Percentiles rank a stretch among this genome's conserved stretches.
These are phyloP conservation scores for Barnettozyma pratensis DNA, from an alignment of 805 yeast genomes.

Conservation along the genomic window DNA sequence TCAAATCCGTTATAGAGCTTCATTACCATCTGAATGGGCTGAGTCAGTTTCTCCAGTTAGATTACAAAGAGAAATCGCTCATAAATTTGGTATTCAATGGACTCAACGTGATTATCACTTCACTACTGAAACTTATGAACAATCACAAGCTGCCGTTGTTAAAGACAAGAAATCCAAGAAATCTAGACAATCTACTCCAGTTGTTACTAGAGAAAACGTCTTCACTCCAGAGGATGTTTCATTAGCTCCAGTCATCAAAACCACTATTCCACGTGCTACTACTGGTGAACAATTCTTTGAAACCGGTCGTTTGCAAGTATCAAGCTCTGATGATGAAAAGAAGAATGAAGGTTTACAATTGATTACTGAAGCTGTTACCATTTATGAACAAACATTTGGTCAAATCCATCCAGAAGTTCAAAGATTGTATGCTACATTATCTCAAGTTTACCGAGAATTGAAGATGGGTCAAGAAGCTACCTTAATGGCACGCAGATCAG, in stretches of 20 bases:
- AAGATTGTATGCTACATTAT: conserved; percentile 56
- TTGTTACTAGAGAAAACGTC: conserved; percentile 30
- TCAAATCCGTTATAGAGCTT: conserved; percentile 55
- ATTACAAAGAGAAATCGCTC: conserved; percentile 65
- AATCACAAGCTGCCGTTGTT: conserved; percentile 26
- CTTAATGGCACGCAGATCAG: conserved; percentile 60
- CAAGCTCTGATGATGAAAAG: conserved; percentile 25
- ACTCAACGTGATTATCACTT: conserved; percentile 35
- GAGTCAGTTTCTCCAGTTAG: conserved; percentile 33
- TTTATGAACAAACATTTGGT: conserved; percentile 83
- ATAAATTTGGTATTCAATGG: conserved; percentile 87
- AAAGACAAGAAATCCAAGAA: conserved; percentile 32
- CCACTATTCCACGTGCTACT: conserved; percentile 58
- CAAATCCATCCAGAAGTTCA: conserved; percentile 75
- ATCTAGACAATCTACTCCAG: conserved; percentile 3
- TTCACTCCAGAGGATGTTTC: conserved; percentile 60
- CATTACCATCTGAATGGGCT: conserved; percentile 46
- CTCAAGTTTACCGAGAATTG: conserved; percentile 60
- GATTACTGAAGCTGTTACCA: conserved; percentile 61
- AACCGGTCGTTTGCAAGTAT: conserved; percentile 39
- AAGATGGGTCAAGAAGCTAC: conserved; percentile 56
- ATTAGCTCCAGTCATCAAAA: conserved; percentile 73
- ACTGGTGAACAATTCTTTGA: conserved; percentile 74
- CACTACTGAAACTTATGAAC: conserved; percentile 35
- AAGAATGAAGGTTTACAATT: conserved; percentile 57